Evolutionary conservation across 2,329 filamentous ascomycete species (phyloP).

Genomic region (Aureobasidium mangrovei): DNA sequence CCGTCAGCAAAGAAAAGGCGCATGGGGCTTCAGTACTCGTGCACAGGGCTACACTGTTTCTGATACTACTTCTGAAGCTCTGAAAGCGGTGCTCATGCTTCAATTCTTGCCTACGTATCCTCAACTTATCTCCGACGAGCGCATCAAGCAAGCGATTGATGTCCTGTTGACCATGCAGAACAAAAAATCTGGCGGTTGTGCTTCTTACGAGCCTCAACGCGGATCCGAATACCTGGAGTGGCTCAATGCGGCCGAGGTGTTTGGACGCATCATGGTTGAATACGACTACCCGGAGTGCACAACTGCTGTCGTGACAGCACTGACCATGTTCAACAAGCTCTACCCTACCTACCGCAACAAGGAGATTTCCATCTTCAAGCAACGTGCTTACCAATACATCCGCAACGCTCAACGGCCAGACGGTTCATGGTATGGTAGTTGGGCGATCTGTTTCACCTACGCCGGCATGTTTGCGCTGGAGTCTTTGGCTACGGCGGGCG

Average conservation of each 20-base stretch:
- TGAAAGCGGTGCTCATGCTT: constrained; percentile 78
- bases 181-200: constrained; percentile 63
- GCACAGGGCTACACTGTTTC: constrained; percentile 92
- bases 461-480: constrained; percentile 94
- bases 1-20: constrained; percentile 82
- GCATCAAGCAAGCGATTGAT: constrained; percentile 81
- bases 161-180: constrained; percentile 91
- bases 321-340: constrained; percentile 71
- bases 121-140: constrained; percentile 60
- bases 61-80: constrained; percentile 84
- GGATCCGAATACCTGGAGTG: constrained; percentile 70
- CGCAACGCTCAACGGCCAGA: constrained; percentile 67
- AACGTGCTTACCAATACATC: constrained; percentile 71
- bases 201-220: constrained; percentile 79
- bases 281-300: constrained; percentile 98
- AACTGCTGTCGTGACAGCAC: constrained; percentile 80
- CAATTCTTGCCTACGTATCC: constrained; percentile 73
- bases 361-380: constrained; percentile 68
- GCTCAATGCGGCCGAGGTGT: constrained; percentile 93
- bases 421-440: constrained; percentile 95
- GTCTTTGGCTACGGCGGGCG: constrained; percentile 69
- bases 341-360: constrained; percentile 70
- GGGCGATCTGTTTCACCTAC: constrained; percentile 98
- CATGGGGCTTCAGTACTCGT: constrained; percentile 90
- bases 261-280: constrained; percentile 95